These are phyloP conservation scores for Cercophora samala DNA, from an alignment of 495 filamentous ascomycete species.

Conservation along the genomic window DNA sequence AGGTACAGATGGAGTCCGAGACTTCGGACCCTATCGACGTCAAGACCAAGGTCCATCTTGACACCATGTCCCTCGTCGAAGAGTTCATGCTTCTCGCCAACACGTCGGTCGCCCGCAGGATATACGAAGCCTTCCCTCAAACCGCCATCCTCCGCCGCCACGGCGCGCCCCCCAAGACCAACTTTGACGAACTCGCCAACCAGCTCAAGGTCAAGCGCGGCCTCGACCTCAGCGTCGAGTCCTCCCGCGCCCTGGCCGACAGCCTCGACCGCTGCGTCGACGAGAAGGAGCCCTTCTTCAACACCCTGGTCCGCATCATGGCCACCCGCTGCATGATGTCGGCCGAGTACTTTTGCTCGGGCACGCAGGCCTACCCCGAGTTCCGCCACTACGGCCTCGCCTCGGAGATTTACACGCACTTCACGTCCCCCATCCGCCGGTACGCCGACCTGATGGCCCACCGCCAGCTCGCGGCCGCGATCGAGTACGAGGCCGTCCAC, in stretches of 20 bases:
- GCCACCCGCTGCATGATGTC: conserved; percentile 99
- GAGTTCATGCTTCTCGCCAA: conserved; percentile 99
- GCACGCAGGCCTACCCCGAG: conserved; percentile 85
- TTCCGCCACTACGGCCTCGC: conserved; percentile 97
- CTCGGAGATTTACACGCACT: conserved; percentile 96
- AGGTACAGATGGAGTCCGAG: conserved; percentile 88
- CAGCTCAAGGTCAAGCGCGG: conserved; percentile 83
- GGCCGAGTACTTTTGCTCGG: conserved; percentile 95
- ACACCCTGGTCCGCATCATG: conserved; percentile 93
- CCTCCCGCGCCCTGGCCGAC: conserved; percentile 84
- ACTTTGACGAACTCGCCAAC: conserved; percentile 89
- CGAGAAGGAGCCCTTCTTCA: conserved; percentile 88
- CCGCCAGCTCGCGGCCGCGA: conserved; percentile 90
- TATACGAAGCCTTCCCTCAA: conserved; percentile 86
- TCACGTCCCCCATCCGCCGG: conserved; percentile 93
- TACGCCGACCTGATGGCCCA: conserved; percentile 95
- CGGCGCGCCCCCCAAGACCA: conserved; percentile 84
- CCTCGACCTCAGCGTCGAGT: conserved; percentile 73
- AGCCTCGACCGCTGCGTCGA: conserved; percentile 84
- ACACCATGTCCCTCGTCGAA: conserved; percentile 95
- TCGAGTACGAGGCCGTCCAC: conserved; percentile 82
- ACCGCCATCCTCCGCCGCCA: conserved; percentile 92
- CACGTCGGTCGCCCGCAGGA: conserved; percentile 82
- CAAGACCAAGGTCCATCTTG: conserved; percentile 88
- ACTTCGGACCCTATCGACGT: conserved; percentile 95